Evolutionary conservation across 495 filamentous ascomycete species (phyloP), one percentile per base, ranked within the genome.

Genomic region (Daldinia childiae): DNA sequence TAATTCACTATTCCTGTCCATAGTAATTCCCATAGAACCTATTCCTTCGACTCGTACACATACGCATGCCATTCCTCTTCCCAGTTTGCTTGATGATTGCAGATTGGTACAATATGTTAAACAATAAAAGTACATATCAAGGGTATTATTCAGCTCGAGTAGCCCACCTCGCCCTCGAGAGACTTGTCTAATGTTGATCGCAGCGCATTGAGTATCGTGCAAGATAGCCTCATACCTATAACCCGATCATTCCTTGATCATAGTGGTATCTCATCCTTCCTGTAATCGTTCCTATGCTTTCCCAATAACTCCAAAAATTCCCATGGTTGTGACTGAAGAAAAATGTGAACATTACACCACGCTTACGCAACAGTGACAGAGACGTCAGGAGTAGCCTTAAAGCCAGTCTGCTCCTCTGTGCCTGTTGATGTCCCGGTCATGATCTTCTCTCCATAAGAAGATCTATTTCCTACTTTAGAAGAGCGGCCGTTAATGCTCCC

Each of bases 31-130:
- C 50, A 27, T 54, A 30, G 26, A 12, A 17, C 50, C 15, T 29
- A 21, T 60, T 59, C 19, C 54, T 32, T 32, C 9, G 14, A 36
- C 26, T 38, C 54, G 14, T 39, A 21, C 14, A 36, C 7, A 8
- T 43, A 54, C 36, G 21, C 55, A 32, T 15, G 26, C 48, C 48
- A 50, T 56, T 55, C 41, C 58, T 34, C 50, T 55, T 12, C 24
- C 64, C 6, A 50, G 27, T n/a, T 51, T 59, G 50, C 54, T 63
- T 24, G 58, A 41, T 64, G 45, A 45, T 9, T 60, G 54, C 55
- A 45, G 55, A 56, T 74, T 70, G 58, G 62, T 76, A 76, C 74
- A 76, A 59, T 68, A 55, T 71, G 68, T 74, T 66, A 73, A 72
- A 72, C 68, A 72, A 48, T 66, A 74, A 64, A 74, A 73, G 69